Conservation (phyloP, 306 rosid species). For the Acacia confusa region DNA sequence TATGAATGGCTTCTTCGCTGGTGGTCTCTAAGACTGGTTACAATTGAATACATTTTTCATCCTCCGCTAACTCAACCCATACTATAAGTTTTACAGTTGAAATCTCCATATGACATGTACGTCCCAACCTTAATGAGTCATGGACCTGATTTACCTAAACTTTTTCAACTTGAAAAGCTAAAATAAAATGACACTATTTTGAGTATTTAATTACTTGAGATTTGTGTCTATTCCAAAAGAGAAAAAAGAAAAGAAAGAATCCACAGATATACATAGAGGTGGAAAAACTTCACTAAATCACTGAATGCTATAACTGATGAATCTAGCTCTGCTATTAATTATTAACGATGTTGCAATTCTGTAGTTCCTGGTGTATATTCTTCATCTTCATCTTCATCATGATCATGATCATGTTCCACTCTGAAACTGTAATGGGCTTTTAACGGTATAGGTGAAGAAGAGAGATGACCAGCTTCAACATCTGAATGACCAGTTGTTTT, state of each 20-base stretch:
- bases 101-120: too few relatives aligned
- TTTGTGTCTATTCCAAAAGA: not conserved
- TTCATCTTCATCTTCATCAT: not conserved
- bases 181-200: not conserved
- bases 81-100: too few relatives aligned
- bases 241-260: not conserved
- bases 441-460: conserved; percentile 49
- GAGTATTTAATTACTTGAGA: not conserved
- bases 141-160: too few relatives aligned
- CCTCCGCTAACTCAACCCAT: too few relatives aligned
- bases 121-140: too few relatives aligned
- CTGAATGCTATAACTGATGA: not conserved
- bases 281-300: not conserved
- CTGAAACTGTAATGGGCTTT: conserved; percentile 38
- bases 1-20: too few relatives aligned
- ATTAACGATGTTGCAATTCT: conserved; percentile 6
- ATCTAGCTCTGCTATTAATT: not conserved
- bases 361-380: conserved; percentile 33
- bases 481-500: conserved; percentile 75
- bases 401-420: conserved; percentile 38
- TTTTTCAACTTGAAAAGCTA: too few relatives aligned
- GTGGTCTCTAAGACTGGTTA: too few relatives aligned
- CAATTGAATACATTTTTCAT: too few relatives aligned
- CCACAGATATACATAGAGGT: not conserved
- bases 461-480: conserved; percentile 38